Base-by-base conservation (phyloP, 2,329 filamentous ascomycete genomes). In the Botryotinia globosa region DNA sequence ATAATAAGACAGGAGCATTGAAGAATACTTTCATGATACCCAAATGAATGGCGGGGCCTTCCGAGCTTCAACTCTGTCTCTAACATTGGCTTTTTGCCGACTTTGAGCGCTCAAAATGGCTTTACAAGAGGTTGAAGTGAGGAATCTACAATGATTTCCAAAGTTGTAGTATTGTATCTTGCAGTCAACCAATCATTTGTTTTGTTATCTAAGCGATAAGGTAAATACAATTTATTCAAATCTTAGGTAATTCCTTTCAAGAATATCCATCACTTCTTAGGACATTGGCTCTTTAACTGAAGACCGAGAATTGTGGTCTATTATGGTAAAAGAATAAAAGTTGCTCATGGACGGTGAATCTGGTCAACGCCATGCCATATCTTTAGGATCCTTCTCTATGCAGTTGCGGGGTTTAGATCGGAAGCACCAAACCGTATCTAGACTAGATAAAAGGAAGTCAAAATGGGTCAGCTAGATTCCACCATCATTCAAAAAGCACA, bases 381-480 rank as follows among this genome's bases (percentile, higher is more conserved):
- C 51, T 54, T 54, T 2, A 29, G 51, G 25, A 8, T 34, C 42
- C 10, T 64, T 64, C 42, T 48, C 18, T 45, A 64, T 64, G 62
- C 62, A 64, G 4, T 48, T 64, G 44, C 62, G 20, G 62, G 62
- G 62, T 34, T 64, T 64, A 48, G 29, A 64, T 64, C 62, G 62
- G 62, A 48, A 64, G 62, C 62, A 64, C 62, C 42, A 64, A 48
- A 25, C 61, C 61, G 29, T 32, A 64, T 45, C n/a, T 45, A 32
- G 61, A 64, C 44, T 64, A 66, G 64, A 66, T 66, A 9, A 29
- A 39, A 20, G 14, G n/a, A 32, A 51, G 0, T 65, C 62, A 51
- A 51, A 37, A 51, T 66, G 32, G 22, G 12, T 37, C 32, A 42
- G 45, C 64, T 39, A 29, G 51, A 48, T 39, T 67, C 48, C 18